These are phyloP conservation scores for Phytophthora megakarya DNA, from an alignment of 352 stramenopile species.

Conservation along the genomic window DNA sequence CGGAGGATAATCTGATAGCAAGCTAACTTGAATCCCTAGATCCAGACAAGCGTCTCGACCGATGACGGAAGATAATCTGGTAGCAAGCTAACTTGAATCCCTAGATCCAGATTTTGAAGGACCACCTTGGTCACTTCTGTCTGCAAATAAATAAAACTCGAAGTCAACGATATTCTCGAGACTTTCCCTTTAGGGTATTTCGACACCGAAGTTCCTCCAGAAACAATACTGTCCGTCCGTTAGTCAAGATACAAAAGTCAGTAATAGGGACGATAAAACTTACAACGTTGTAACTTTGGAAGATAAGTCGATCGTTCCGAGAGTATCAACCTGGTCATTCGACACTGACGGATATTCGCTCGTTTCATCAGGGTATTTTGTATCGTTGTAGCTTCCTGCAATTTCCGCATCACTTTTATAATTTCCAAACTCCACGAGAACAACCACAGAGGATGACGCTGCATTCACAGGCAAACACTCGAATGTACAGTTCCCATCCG, in stretches of 20 bases:
- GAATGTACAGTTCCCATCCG: conserved; percentile 24
- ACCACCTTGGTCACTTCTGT: conserved; percentile 9
- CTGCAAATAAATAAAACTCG: conserved; percentile 4
- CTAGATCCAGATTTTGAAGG: conserved; percentile 10
- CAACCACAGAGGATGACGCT: conserved; percentile 5
- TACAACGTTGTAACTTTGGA: conserved; percentile 12
- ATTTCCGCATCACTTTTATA: conserved; percentile 8
- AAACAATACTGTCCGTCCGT: conserved; percentile 1
- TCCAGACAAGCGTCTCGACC: too few relatives aligned
- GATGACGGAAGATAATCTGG: conserved; percentile 11
- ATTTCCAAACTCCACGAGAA: conserved; percentile 30
- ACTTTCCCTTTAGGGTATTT: conserved; percentile 13
- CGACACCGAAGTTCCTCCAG: conserved; percentile 2
- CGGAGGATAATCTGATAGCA: conserved; percentile 9
- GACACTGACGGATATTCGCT: conserved; percentile 7
- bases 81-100: conserved; percentile 3
- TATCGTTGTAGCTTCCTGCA: background rate
- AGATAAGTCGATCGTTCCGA: conserved; percentile 11
- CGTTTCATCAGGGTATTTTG: conserved; percentile 5
- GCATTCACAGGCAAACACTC: conserved; percentile 21
- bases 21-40: conserved; percentile 1
- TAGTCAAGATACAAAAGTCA: background rate
- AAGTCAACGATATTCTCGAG: conserved; percentile 12
- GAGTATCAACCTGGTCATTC: conserved; percentile 8
- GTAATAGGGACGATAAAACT: background rate